Conservation (phyloP, 306 rosid species). For the Hylodesmum podocarpum region DNA sequence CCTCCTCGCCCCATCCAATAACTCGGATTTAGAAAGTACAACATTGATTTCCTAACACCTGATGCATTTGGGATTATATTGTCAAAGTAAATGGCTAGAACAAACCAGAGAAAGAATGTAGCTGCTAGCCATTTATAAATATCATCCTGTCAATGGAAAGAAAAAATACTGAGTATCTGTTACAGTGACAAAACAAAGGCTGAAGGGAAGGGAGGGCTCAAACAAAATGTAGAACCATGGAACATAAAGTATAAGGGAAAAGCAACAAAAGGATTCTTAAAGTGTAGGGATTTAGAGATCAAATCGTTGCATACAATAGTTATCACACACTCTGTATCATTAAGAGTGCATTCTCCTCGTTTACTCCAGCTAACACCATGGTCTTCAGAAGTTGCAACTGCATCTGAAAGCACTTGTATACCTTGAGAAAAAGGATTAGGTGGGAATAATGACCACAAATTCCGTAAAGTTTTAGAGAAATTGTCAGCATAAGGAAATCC, state of each 20-base stretch:
- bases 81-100: slow-evolving; percentile 85
- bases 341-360: slow-evolving; percentile 50
- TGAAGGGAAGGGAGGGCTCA: neutral
- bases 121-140: slow-evolving; percentile 65
- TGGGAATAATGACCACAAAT: slow-evolving; percentile 76
- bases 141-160: slow-evolving; percentile 58
- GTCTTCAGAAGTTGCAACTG: slow-evolving; percentile 56
- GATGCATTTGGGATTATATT: slow-evolving; percentile 82
- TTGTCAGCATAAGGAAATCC: slow-evolving; percentile 52
- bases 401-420: slow-evolving; percentile 52
- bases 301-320: slow-evolving; percentile 64
- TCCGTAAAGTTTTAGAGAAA: slow-evolving; percentile 25
- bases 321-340: slow-evolving; percentile 47
- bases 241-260: slow-evolving; percentile 16
- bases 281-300: slow-evolving; percentile 13
- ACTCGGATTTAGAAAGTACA: slow-evolving; percentile 69
- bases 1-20: slow-evolving; percentile 84
- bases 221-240: slow-evolving; percentile 8
- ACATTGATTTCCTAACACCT: slow-evolving; percentile 77
- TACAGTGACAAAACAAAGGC: slow-evolving; percentile 1
- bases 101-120: slow-evolving; percentile 75
- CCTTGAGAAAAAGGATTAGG: slow-evolving; percentile 85
- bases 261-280: slow-evolving; percentile 3
- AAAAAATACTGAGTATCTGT: slow-evolving; percentile 17
- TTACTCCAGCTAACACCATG: slow-evolving; percentile 77